Base-by-base conservation (phyloP, 805 yeast species). In the Wickerhamomyces queroliae region DNA sequence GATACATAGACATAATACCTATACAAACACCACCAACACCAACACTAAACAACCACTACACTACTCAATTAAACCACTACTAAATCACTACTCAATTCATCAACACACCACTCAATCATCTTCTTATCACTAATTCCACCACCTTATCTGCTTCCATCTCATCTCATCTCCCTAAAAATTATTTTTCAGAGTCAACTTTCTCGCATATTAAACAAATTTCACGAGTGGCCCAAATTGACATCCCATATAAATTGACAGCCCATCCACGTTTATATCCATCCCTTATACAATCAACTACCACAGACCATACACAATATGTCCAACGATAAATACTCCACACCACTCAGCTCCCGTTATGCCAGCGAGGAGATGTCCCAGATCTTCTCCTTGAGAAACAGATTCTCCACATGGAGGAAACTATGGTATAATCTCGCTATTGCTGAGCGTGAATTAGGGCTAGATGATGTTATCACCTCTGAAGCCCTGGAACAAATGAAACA, bases 341-440 rank as follows among this genome's bases (percentile, higher is more conserved):
- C 99, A 29, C 71, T 93, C 49, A 87, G 98, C 41, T 83, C 97
- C 42, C 83, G 99, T 70, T 93, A 93, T 69, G 99, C 99, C 43
- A 86, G 96, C 49, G 90, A 86, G 59, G 99, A 93, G 71, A 93
- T 93, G 99, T 83, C 96, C 44, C 72, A 76, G 51, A 74, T 93
- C 58, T 93, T 93, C 73, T 91, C 98, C 35, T 65, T 84, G 58
- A 80, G 96, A 69, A 93, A 85, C 72, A 77, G 99, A 60, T 93
- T 85, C 67, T 84, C 96, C 39, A 93, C 99, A 30, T 93, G 99
- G 99, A 86, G 99, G 76, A 87, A 87, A 64, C 76, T 93, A 49
- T 93, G 99, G 99, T 76, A 80, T 59, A 90, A 85, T 62, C 73
- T 93, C 53, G 99, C 99, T 52, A 81, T 82, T 58, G 99, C 99